phyloP scores from a whole-genome alignment of 2,329 filamentous ascomycete species.

The Neofusicoccum ribis region DNA sequence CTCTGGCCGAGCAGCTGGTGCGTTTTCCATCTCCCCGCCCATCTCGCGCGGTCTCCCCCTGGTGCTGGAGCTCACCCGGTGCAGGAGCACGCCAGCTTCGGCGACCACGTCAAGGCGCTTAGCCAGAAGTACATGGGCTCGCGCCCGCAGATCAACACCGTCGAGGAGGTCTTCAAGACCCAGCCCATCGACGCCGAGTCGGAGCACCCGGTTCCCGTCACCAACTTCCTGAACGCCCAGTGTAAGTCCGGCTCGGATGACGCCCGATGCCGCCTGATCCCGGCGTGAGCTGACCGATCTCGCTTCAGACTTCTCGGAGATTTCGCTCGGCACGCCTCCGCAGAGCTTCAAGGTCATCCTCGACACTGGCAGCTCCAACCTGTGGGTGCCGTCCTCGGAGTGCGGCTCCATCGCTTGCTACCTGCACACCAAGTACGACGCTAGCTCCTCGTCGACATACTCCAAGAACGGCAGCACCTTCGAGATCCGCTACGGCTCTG shows the following conservation, averaged over 20 bases:
- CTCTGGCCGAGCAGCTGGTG: conserved; percentile 89
- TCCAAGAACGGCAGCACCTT: conserved; percentile 92
- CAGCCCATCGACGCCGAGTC: conserved; percentile 65
- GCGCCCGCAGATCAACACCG: conserved; percentile 59
- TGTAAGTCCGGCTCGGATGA: conserved; percentile 62
- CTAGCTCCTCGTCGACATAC: conserved; percentile 82
- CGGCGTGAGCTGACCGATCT: conserved; percentile 3
- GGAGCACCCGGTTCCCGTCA: conserved; percentile 80
- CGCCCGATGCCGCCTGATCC: neutral
- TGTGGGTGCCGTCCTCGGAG: conserved; percentile 91
- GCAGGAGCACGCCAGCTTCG: conserved; percentile 75
- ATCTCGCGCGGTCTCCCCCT: neutral
- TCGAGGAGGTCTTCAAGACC: conserved; percentile 78
- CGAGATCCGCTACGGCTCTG: conserved; percentile 93
- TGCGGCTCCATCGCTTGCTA: conserved; percentile 98
- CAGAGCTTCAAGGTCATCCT: conserved; percentile 98
- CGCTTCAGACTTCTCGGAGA: conserved; percentile 86
- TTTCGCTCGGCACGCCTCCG: conserved; percentile 85
- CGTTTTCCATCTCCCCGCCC: conserved; percentile 39
- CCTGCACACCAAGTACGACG: conserved; percentile 95
- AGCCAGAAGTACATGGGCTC: conserved; percentile 96
- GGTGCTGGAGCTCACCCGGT: conserved; percentile 23
- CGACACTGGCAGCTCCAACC: conserved; percentile 97
- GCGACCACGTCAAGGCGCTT: conserved; percentile 77
- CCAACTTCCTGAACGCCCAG: conserved; percentile 98